phyloP scores from a whole-genome alignment of 2,329 filamentous ascomycete species.

The Leptoxyphium fumago region DNA sequence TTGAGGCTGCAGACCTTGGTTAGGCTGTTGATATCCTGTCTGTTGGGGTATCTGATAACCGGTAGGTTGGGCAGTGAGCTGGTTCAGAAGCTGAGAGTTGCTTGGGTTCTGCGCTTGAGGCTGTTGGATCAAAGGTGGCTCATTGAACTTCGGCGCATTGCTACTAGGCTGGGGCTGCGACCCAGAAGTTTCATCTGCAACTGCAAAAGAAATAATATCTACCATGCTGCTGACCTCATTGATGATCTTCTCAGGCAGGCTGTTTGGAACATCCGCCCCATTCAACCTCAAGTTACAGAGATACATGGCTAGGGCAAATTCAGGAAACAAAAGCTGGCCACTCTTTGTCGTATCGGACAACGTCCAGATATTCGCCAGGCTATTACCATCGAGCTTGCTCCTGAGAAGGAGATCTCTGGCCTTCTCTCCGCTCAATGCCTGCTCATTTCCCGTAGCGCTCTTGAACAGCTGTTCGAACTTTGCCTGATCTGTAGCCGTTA shows the following conservation, averaged over 20 bases:
- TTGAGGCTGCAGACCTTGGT: conserved; percentile 50
- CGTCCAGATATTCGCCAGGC: conserved; percentile 88
- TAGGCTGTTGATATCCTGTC: conserved; percentile 36
- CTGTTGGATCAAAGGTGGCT: conserved; percentile 24
- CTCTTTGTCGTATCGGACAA: conserved; percentile 92
- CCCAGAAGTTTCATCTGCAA: conserved; percentile 50
- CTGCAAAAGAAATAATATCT: conserved; percentile 92
- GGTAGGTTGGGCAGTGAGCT: conserved; percentile 39
- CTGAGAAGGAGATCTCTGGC: conserved; percentile 77
- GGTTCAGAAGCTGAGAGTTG: conserved; percentile 45
- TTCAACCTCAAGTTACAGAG: conserved; percentile 88
- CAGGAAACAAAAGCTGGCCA: conserved; percentile 88
- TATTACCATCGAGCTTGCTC: conserved; percentile 74
- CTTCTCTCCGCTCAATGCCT: conserved; percentile 82
- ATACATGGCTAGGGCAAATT: conserved; percentile 97
- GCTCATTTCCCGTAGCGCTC: conserved; percentile 71
- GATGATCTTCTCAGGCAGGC: conserved; percentile 69
- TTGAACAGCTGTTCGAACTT: conserved; percentile 98
- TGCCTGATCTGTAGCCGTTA: conserved; percentile 83
- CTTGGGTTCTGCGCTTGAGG: conserved; percentile 42
- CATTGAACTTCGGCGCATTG: conserved; percentile 58
- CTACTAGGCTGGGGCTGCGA: conserved; percentile 37
- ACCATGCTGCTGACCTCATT: conserved; percentile 99
- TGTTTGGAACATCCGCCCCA: conserved; percentile 62
- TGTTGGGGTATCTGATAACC: conserved; percentile 42